Conservation (phyloP, 176 grass and related monocot genomes). For the Puccinellia tenuiflora region DNA sequence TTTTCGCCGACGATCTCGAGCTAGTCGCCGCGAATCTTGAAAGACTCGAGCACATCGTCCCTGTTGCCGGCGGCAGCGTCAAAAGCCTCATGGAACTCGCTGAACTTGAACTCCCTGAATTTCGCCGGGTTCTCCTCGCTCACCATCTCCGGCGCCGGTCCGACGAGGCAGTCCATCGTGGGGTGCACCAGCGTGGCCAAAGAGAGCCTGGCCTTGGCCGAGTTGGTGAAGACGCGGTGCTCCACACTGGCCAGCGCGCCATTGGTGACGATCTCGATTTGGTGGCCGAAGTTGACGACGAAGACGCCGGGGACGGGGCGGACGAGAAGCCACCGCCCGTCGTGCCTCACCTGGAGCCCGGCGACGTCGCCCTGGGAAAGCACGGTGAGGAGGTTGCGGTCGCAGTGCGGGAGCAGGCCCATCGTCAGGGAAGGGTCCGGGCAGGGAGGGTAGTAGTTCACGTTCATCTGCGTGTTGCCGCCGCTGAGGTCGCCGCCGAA, state of each 20-base stretch:
- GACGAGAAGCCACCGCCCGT: constrained; percentile 4
- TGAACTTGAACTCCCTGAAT: neutral
- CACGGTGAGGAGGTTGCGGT: constrained; percentile 17
- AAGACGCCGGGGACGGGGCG: constrained; percentile 1
- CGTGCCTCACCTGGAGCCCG: constrained; percentile 27
- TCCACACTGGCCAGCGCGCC: constrained; percentile 36
- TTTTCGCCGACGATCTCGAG: neutral
- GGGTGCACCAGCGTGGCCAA: neutral
- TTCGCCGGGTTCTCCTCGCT: neutral
- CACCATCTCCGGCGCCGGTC: neutral
- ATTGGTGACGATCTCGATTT: constrained; percentile 46
- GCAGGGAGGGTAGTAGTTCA: constrained; percentile 41
- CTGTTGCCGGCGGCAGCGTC: neutral
- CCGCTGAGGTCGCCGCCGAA: neutral
- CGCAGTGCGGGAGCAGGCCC: neutral
- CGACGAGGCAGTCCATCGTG: neutral
- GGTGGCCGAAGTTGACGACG: constrained; percentile 40
- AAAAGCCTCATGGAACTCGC: neutral
- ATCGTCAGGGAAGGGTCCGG: neutral
- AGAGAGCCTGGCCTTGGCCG: neutral
- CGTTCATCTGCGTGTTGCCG: neutral
- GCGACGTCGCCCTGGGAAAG: constrained; percentile 22
- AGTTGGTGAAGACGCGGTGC: constrained; percentile 35
- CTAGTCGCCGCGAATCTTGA: neutral
- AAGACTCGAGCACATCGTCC: neutral